Evolutionary conservation across 306 rosid genomes (phyloP).

Genomic region (Prinsepia uniflora): DNA sequence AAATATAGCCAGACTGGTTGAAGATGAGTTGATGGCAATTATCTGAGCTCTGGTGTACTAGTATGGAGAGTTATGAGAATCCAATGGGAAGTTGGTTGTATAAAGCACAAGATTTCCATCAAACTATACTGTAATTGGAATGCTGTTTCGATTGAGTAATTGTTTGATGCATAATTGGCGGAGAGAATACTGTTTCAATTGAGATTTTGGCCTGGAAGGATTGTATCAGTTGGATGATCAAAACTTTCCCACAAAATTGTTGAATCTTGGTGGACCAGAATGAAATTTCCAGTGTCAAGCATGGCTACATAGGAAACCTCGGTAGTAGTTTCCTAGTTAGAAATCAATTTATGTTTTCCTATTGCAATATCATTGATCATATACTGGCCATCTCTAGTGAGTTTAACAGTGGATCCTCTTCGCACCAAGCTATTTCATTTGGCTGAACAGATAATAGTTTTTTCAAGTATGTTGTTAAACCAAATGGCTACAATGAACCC

Average conservation of each 20-base stretch:
- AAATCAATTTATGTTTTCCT: too few relatives aligned
- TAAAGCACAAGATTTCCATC: slow-evolving; percentile 23
- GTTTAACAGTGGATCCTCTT: too few relatives aligned
- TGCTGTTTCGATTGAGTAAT: too few relatives aligned
- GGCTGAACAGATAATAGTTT: too few relatives aligned
- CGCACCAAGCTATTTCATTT: too few relatives aligned
- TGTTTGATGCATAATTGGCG: slow-evolving; percentile 25
- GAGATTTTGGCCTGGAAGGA: slow-evolving; percentile 42
- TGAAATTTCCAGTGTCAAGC: slow-evolving; percentile 58
- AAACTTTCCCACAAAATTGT: slow-evolving; percentile 46
- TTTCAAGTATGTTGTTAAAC: too few relatives aligned
- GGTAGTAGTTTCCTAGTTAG: too few relatives aligned
- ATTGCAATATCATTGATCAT: too few relatives aligned
- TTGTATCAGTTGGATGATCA: slow-evolving; percentile 47
- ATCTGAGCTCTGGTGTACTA: background rate
- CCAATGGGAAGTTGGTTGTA: slow-evolving; percentile 32
- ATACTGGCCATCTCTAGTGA: too few relatives aligned
- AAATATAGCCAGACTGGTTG: slow-evolving; percentile 35
- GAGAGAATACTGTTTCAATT: background rate
- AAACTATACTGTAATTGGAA: too few relatives aligned
- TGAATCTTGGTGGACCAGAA: slow-evolving; percentile 13
- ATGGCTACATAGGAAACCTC: slow-evolving; percentile 34
- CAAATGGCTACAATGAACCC: too few relatives aligned
- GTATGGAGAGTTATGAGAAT: background rate
- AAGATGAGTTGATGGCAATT: slow-evolving; percentile 34